A percentile compares a stretch with the other conserved stretches of the same genome.
These are phyloP conservation scores for Cryptosporidium meleagridis DNA, from an alignment of 169 alveolate genomes.

Conservation along the genomic window DNA sequence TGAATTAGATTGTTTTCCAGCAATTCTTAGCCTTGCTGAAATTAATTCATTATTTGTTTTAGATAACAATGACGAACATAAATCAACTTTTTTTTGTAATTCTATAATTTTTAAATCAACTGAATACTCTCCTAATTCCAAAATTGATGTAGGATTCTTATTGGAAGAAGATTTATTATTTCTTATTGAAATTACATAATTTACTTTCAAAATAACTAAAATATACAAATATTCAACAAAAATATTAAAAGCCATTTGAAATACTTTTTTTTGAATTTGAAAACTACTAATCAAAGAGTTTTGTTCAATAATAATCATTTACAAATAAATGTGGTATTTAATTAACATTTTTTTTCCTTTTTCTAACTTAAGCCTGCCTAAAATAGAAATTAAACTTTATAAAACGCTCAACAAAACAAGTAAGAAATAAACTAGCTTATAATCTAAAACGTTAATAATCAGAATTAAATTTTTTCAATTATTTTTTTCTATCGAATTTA, in stretches of 20 bases:
- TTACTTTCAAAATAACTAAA: background rate
- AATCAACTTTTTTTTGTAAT: constrained; percentile 35
- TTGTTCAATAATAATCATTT: background rate
- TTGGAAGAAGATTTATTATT: background rate
- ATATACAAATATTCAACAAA: background rate
- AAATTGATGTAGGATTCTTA: background rate
- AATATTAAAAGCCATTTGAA: background rate
- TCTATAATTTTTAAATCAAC: background rate
- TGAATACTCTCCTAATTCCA: constrained; percentile 18
- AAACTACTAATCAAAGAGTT: background rate
- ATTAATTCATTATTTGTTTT: background rate
- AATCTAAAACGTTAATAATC: too few relatives aligned
- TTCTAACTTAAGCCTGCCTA: background rate
- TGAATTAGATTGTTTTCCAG: background rate
- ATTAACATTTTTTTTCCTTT: background rate
- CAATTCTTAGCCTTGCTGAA: background rate
- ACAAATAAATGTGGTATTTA: constrained; percentile 2
- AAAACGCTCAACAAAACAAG: too few relatives aligned
- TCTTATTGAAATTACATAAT: background rate
- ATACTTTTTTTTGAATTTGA: background rate
- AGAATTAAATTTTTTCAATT: too few relatives aligned
- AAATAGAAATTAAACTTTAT: too few relatives aligned
- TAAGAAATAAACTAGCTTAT: too few relatives aligned
- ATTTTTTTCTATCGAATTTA: too few relatives aligned
- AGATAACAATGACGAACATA: background rate